Evolutionary conservation across 176 grass and related monocot genomes (phyloP).

Genomic region (Carex myosuroides): DNA sequence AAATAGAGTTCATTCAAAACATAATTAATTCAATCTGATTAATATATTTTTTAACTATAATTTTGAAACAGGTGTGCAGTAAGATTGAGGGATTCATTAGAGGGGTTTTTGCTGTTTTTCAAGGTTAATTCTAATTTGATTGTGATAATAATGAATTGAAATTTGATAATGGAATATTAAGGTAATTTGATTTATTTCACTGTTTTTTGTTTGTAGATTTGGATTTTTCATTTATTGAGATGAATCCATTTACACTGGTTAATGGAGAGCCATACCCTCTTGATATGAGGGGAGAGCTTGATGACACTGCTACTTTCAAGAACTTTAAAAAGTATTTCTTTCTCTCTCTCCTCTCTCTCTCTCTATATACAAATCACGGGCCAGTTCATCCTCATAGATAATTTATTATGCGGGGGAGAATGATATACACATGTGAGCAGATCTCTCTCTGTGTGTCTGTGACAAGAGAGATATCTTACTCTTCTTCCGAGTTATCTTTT

Average conservation of each 20-base stretch:
- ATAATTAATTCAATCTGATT: conserved; percentile 8
- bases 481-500: background rate
- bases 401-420: background rate
- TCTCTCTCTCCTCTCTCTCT: background rate
- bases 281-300: conserved; percentile 87
- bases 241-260: conserved; percentile 92
- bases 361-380: background rate
- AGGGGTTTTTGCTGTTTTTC: conserved; percentile 86
- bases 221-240: conserved; percentile 95
- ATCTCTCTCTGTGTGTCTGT: background rate
- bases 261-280: conserved; percentile 80
- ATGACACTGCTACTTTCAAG: conserved; percentile 97
- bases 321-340: conserved; percentile 82
- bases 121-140: conserved; percentile 35
- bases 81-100: conserved; percentile 84
- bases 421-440: background rate
- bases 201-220: conserved; percentile 42
- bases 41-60: background rate
- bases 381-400: background rate
- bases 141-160: conserved; percentile 5
- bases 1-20: background rate
- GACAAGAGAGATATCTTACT: background rate
- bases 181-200: background rate
- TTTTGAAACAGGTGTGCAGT: conserved; percentile 43
- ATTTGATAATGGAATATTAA: background rate